Evolutionary conservation across 345 rosid species (phyloP).

Genomic region (Acer negundo): DNA sequence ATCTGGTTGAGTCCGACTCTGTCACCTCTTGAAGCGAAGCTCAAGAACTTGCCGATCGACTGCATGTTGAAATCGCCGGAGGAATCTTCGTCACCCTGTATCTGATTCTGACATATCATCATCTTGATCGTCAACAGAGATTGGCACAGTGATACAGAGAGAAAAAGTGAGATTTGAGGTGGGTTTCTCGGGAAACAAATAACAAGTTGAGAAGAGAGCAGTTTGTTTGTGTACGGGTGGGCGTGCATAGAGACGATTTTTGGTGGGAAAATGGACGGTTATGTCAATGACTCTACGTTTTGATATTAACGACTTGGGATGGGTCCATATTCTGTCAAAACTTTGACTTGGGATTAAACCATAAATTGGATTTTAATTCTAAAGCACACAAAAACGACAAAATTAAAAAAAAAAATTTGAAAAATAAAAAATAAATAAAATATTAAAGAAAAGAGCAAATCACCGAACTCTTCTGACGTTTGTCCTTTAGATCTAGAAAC

Average conservation of each 20-base stretch:
- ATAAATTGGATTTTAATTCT: too few relatives aligned
- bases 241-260: neutral
- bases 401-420: too few relatives aligned
- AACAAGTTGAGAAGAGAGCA: neutral
- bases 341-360: too few relatives aligned
- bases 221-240: neutral
- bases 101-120: slow-evolving; percentile 28
- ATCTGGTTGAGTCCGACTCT: slow-evolving; percentile 66
- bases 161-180: neutral
- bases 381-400: too few relatives aligned
- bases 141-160: neutral
- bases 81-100: slow-evolving; percentile 19
- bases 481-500: too few relatives aligned
- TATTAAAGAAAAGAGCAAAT: too few relatives aligned
- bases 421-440: too few relatives aligned
- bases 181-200: neutral
- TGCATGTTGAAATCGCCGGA: slow-evolving; percentile 52
- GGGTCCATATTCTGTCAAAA: too few relatives aligned
- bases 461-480: too few relatives aligned
- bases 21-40: slow-evolving; percentile 65
- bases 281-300: slow-evolving; percentile 16
- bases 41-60: slow-evolving; percentile 57
- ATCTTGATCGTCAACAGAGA: slow-evolving; percentile 3
- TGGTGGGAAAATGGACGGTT: slow-evolving; percentile 31
- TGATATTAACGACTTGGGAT: slow-evolving; percentile 7